phyloP scores from a whole-genome alignment of 1,284 basidiomycete genomes.

The Pseudozyma hubeiensis region DNA sequence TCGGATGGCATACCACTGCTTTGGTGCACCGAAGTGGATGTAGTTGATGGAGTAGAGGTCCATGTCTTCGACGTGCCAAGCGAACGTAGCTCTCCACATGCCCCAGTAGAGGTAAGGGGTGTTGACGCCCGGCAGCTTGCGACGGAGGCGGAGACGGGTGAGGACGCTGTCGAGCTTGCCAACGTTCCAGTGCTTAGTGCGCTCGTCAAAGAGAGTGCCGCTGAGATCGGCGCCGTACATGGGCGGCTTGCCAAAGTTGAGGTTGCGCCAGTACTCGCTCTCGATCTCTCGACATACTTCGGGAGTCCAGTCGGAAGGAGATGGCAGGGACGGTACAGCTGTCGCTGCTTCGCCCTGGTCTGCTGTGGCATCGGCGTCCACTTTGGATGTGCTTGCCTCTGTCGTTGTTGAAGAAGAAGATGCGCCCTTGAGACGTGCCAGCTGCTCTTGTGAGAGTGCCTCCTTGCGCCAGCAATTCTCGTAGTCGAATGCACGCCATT shows the following conservation, averaged over 20 bases:
- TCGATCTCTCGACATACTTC: constrained; percentile 83
- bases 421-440: constrained; percentile 5
- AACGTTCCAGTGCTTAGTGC: constrained; percentile 90
- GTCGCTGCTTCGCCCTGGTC: neutral
- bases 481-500: constrained; percentile 65
- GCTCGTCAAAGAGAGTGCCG: constrained; percentile 85
- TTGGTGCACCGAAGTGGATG: constrained; percentile 97
- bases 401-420: neutral
- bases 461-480: constrained; percentile 59
- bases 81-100: constrained; percentile 97
- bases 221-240: constrained; percentile 97
- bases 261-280: constrained; percentile 89
- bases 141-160: constrained; percentile 79
- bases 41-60: constrained; percentile 99
- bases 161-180: constrained; percentile 87
- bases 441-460: constrained; percentile 46
- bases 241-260: constrained; percentile 86
- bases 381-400: neutral
- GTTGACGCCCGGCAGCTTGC: constrained; percentile 88
- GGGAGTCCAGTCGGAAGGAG: constrained; percentile 53
- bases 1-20: constrained; percentile 94
- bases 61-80: constrained; percentile 93
- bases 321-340: constrained; percentile 8
- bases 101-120: constrained; percentile 98
- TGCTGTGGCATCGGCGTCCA: neutral